Evolutionary conservation across 352 stramenopile genomes (phyloP).

Genomic region (Globisporangium camurandrum): DNA sequence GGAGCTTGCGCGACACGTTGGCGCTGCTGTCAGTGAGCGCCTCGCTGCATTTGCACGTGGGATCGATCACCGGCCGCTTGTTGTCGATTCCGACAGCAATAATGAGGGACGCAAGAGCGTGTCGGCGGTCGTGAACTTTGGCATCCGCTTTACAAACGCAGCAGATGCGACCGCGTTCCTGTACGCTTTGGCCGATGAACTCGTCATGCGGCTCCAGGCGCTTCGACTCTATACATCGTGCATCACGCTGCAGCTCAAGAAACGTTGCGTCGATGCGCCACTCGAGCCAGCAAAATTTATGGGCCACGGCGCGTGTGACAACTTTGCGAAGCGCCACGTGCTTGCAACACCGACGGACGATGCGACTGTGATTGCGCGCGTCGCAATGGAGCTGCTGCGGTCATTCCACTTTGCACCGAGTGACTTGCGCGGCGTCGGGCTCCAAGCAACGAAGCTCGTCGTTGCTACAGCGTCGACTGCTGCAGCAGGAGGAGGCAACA

Average conservation of each 20-base stretch:
- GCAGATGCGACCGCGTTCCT: slow-evolving; percentile 78
- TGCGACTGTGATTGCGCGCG: slow-evolving; percentile 34
- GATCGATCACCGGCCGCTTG: slow-evolving; percentile 59
- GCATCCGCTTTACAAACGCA: slow-evolving; percentile 83
- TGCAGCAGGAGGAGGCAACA: slow-evolving; percentile 7
- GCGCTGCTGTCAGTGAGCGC: slow-evolving; percentile 60
- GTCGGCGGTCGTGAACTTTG: slow-evolving; percentile 90
- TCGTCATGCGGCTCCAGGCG: slow-evolving; percentile 49
- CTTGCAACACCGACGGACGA: slow-evolving; percentile 53
- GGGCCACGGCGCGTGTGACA: slow-evolving; percentile 82
- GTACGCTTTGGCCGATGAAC: slow-evolving; percentile 64
- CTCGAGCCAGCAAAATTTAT: slow-evolving; percentile 83
- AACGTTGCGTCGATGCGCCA: slow-evolving; percentile 50
- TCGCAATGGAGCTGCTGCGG: slow-evolving; percentile 48
- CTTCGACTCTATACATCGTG: slow-evolving; percentile 50
- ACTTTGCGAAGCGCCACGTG: slow-evolving; percentile 70
- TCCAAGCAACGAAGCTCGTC: slow-evolving; percentile 71
- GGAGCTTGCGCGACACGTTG: slow-evolving; percentile 53
- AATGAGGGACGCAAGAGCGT: slow-evolving; percentile 84
- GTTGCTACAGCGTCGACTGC: slow-evolving; percentile 10
- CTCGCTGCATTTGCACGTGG: slow-evolving; percentile 74
- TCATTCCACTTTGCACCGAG: slow-evolving; percentile 49
- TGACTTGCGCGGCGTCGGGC: slow-evolving; percentile 65
- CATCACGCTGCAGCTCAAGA: slow-evolving; percentile 83
- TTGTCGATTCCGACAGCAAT: slow-evolving; percentile 28